phyloP scores from a whole-genome alignment of 1,139 yeast species.

The Scheffersomyces parashehatae region DNA sequence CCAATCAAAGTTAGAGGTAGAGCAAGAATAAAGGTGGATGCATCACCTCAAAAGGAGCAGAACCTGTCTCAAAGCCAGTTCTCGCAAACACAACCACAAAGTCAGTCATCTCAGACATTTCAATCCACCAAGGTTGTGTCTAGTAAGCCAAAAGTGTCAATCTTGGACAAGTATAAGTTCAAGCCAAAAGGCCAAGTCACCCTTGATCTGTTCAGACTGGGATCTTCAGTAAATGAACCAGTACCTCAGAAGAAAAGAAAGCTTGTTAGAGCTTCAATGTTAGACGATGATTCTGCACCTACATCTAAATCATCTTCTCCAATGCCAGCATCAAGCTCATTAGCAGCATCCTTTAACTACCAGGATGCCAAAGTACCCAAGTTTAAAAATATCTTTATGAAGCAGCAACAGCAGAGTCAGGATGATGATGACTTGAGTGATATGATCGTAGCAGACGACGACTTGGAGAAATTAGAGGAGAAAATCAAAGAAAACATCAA shows the following conservation, averaged over 20 bases:
- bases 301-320: not conserved
- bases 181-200: constrained; percentile 29
- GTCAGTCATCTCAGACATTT: constrained; percentile 6
- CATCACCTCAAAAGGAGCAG: constrained; percentile 7
- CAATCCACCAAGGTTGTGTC: constrained; percentile 60
- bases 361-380: not conserved
- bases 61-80: not conserved
- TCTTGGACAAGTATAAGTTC: constrained; percentile 50
- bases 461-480: constrained; percentile 42
- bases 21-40: constrained; percentile 24
- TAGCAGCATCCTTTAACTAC: not conserved
- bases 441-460: constrained; percentile 31
- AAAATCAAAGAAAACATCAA: constrained; percentile 35
- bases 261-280: constrained; percentile 33
- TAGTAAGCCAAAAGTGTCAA: constrained; percentile 53
- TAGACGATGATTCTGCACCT: not conserved
- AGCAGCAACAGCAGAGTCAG: not conserved
- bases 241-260: constrained; percentile 31
- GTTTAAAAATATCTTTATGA: not conserved
- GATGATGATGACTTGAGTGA: constrained; percentile 8
- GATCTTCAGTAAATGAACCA: constrained; percentile 12
- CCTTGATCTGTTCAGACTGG: constrained; percentile 21
- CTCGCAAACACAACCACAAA: not conserved
- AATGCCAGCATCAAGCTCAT: not conserved
- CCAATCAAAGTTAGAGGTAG: constrained; percentile 38